phyloP scores from a whole-genome alignment of 495 filamentous ascomycete genomes.

The Penicillium paradoxum region DNA sequence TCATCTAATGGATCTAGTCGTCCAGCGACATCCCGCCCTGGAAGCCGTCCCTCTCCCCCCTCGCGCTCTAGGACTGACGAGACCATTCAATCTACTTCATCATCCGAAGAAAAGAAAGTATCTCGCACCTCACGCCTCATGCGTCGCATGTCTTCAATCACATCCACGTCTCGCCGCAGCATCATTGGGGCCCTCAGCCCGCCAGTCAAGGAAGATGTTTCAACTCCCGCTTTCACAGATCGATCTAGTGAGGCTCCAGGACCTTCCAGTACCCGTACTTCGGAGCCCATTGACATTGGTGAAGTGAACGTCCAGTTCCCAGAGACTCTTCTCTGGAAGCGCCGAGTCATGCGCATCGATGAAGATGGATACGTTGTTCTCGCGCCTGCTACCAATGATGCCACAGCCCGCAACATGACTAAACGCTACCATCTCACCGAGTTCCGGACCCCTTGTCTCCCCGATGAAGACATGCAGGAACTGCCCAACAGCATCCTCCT shows the following conservation, averaged over 20 bases:
- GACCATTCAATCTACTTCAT: slow-evolving; percentile 33
- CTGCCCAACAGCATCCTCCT: slow-evolving; percentile 80
- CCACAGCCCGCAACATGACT: slow-evolving; percentile 48
- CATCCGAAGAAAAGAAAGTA: slow-evolving; percentile 59
- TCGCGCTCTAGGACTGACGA: slow-evolving; percentile 35
- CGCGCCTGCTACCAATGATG: slow-evolving; percentile 46
- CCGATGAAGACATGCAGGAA: slow-evolving; percentile 85
- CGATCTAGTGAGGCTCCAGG: slow-evolving; percentile 29
- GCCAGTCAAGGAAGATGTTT: slow-evolving; percentile 59
- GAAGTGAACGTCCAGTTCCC: slow-evolving; percentile 94
- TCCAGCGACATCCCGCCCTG: slow-evolving; percentile 27
- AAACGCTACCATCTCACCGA: slow-evolving; percentile 79
- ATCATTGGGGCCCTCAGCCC: slow-evolving; percentile 49
- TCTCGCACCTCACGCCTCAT: slow-evolving; percentile 70
- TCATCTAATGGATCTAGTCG: slow-evolving; percentile 32
- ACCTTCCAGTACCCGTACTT: slow-evolving; percentile 18
- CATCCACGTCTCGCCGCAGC: slow-evolving; percentile 56
- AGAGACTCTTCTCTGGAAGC: slow-evolving; percentile 88
- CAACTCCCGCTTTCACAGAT: slow-evolving; percentile 29
- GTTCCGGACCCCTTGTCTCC: slow-evolving; percentile 70
- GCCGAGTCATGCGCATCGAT: slow-evolving; percentile 74
- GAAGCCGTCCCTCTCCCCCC: slow-evolving; percentile 37
- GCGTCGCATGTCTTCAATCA: slow-evolving; percentile 72
- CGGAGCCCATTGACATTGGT: slow-evolving; percentile 60
- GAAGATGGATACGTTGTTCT: slow-evolving; percentile 71